A percentile compares a stretch with the other conserved stretches of the same genome.
Conservation (phyloP, 768 basidiomycete genomes). For the Pisolithus tinctorius region DNA sequence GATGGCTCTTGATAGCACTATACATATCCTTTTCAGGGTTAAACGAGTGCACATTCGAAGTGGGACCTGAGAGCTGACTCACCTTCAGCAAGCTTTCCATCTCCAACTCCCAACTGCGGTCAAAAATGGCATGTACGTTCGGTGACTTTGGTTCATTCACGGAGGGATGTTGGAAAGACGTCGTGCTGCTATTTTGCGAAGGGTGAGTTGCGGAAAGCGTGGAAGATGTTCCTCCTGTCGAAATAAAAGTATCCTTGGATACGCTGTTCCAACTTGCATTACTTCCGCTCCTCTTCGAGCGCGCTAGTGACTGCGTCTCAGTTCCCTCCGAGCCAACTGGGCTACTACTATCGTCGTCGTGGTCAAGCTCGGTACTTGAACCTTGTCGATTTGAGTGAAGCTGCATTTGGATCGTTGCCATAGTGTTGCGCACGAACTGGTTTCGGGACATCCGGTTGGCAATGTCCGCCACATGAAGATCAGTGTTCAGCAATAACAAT, state of each 20-base stretch:
- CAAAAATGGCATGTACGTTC: slow-evolving; percentile 38
- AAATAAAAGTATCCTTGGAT: slow-evolving; percentile 49
- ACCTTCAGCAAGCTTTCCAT: slow-evolving; percentile 87
- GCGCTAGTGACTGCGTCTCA: slow-evolving; percentile 37
- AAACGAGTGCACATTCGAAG: slow-evolving; percentile 1
- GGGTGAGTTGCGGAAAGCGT: slow-evolving; percentile 29
- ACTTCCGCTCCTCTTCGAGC: slow-evolving; percentile 75
- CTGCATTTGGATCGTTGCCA: slow-evolving; percentile 79
- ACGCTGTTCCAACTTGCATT: slow-evolving; percentile 82
- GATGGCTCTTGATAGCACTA: slow-evolving; percentile 81
- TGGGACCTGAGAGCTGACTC: slow-evolving; percentile 5
- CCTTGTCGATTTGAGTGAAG: slow-evolving; percentile 48
- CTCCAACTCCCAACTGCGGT: slow-evolving; percentile 76
- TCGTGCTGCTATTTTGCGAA: slow-evolving; percentile 53
- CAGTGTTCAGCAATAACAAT: slow-evolving; percentile 90
- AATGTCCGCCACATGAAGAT: slow-evolving; percentile 92
- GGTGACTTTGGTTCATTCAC: slow-evolving; percentile 32
- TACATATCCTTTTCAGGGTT: slow-evolving; percentile 75
- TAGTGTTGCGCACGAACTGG: slow-evolving; percentile 91
- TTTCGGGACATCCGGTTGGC: slow-evolving; percentile 81
- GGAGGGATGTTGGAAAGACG: slow-evolving; percentile 53
- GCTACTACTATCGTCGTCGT: slow-evolving; percentile 60
- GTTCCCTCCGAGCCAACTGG: slow-evolving; percentile 53
- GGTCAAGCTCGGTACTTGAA: slow-evolving; percentile 56
- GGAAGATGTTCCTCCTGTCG: slow-evolving; percentile 32